Evolutionary conservation across 148 eudicot genomes (phyloP), one percentile per base, ranked within the genome.

Genomic region (Cornus suecica): DNA sequence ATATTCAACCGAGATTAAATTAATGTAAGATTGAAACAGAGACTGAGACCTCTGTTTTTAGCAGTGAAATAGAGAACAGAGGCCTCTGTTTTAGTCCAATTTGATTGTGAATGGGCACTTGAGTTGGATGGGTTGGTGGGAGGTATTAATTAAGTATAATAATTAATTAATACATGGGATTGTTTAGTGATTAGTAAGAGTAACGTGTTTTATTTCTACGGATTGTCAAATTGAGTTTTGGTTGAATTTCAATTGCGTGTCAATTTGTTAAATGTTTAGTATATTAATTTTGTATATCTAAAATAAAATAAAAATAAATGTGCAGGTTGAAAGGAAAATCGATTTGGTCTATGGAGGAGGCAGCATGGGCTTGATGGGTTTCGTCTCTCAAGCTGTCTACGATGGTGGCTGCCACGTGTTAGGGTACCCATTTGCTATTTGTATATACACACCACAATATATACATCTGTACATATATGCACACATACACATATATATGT

Each of bases 341-440:
- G 90, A 91, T 80, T 84, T 94, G 92, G 98, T 94, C 1, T 94
- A 94, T 72, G 98, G 98, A 66, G 98, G 98, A 76, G 98, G 98
- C 64, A 93, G 98, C 86, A 76, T 91, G 79, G 98, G 98, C 18
- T 76, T 93, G 37, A 93, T 93, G 98, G 98, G 98, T 27, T 75
- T 93, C 25, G 86, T 93, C 78, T 89, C 98, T 28, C 90, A 82
- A 80, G 91, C 94, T 72, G 98, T 93, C 32, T 84, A 81, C 65
- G 70, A 88, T 76, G 98, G 98, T 65, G 98, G 98, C 24, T 89
- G 98, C 70, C 98, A 93, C 79, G 98, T 93, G 76, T 87, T 93
- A 31, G 98, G 98, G 98, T 91, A 86, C 34, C 13, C 25, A 20
- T 23, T 29, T 45, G 7, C 30, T 70, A 27, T 45, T n/a, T 26